A percentile compares a stretch with the other conserved stretches of the same genome.
These are phyloP conservation scores for Lentinula boryana DNA, from an alignment of 768 basidiomycete species.

Conservation along the genomic window DNA sequence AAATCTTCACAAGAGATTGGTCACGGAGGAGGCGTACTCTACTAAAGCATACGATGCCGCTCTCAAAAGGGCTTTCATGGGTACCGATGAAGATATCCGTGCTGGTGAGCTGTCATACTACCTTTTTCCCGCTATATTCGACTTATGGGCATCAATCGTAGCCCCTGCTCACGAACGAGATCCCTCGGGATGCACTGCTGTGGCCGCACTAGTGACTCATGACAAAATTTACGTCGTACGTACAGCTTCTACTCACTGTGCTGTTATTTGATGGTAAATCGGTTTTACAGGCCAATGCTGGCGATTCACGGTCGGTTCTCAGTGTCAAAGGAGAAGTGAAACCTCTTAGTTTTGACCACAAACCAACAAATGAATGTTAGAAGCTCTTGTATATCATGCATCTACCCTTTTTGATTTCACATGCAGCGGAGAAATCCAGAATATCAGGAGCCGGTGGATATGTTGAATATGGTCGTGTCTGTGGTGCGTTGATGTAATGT, in stretches of 20 bases:
- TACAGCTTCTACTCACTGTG: conserved; percentile 7
- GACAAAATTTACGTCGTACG: conserved; percentile 83
- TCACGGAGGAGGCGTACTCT: conserved; percentile 67
- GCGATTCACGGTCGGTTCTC: conserved; percentile 91
- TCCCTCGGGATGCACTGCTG: conserved; percentile 95
- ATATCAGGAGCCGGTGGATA: conserved; percentile 92
- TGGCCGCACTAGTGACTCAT: conserved; percentile 75
- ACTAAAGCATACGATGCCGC: conserved; percentile 67
- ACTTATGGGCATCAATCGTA: conserved; percentile 23
- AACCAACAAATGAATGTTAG: conserved; percentile 82
- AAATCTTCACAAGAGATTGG: conserved; percentile 74
- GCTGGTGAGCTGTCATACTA: conserved; percentile 47
- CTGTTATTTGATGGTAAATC: conserved; percentile 1
- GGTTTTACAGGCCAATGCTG: conserved; percentile 81
- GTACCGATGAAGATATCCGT: conserved; percentile 91
- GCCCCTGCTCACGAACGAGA: conserved; percentile 86
- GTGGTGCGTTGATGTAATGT: conserved; percentile 48
- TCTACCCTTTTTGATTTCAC: conserved; percentile 9
- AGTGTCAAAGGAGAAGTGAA: conserved; percentile 82
- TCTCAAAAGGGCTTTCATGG: conserved; percentile 84
- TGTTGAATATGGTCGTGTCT: conserved; percentile 94
- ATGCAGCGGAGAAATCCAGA: conserved; percentile 72
- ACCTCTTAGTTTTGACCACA: conserved; percentile 91
- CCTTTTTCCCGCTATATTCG: background rate
- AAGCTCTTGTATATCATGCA: conserved; percentile 8